phyloP scores from a whole-genome alignment of 1,284 basidiomycete species.

The Microbotryum intermedium region DNA sequence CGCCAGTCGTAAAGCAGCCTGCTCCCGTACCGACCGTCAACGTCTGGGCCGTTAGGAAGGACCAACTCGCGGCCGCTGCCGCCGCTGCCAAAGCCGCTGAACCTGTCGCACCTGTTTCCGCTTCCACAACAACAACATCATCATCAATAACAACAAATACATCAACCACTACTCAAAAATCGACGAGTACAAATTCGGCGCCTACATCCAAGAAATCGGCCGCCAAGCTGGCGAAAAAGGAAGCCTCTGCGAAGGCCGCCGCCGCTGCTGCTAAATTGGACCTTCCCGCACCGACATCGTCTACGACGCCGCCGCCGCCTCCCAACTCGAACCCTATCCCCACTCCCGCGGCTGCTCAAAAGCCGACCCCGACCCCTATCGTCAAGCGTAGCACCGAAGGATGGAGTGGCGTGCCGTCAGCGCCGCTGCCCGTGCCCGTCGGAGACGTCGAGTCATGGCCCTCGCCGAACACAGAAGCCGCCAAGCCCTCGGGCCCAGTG shows the following conservation, averaged over 20 bases:
- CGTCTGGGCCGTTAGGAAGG: constrained; percentile 26
- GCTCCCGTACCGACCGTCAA: constrained; percentile 22
- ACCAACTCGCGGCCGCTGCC: constrained; percentile 16
- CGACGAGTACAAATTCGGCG: constrained; percentile 2
- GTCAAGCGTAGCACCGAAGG: neutral
- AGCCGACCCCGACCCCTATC: neutral
- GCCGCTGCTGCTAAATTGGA: neutral
- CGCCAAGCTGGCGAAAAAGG: neutral
- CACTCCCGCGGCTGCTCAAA: neutral
- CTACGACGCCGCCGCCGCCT: neutral
- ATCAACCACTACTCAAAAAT: neutral
- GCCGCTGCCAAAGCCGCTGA: neutral
- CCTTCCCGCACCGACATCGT: neutral
- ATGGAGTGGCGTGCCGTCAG: neutral
- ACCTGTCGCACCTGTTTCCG: neutral
- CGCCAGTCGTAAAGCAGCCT: constrained; percentile 1
- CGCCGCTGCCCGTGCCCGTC: constrained; percentile 11
- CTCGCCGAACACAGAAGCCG: constrained; percentile 4
- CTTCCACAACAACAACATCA: neutral
- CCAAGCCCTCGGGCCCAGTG: neutral
- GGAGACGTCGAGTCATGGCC: constrained; percentile 22
- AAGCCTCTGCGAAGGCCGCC: neutral
- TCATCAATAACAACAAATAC: neutral
- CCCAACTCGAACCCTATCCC: neutral
- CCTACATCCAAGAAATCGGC: neutral